phyloP scores from a whole-genome alignment of 768 basidiomycete species.

The Russula sp. region DNA sequence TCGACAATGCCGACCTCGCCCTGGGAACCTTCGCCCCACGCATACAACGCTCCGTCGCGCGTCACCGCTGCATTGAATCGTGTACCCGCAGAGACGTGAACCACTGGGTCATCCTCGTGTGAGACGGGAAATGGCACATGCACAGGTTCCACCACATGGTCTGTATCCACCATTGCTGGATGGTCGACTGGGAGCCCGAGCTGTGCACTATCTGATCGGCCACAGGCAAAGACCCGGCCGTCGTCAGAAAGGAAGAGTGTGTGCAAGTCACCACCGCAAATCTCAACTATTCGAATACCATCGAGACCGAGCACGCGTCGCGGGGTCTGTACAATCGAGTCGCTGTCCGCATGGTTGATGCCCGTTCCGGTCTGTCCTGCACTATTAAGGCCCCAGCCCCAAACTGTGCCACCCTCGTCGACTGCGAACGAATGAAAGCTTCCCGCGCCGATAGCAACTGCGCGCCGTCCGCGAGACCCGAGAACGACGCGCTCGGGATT shows the following conservation, averaged over 20 bases:
- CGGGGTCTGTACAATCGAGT: constrained; percentile 60
- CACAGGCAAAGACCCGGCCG: constrained; percentile 84
- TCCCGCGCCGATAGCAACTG: constrained; percentile 74
- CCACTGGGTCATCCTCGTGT: constrained; percentile 53
- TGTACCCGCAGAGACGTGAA: constrained; percentile 62
- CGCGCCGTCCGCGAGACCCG: constrained; percentile 60
- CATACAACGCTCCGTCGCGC: constrained; percentile 61
- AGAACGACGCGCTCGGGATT: constrained; percentile 82
- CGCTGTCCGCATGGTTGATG: constrained; percentile 43
- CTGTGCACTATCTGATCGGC: constrained; percentile 80
- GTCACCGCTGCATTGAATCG: constrained; percentile 75
- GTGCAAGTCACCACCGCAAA: constrained; percentile 84
- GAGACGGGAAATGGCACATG: constrained; percentile 60
- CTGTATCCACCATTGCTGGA: constrained; percentile 52
- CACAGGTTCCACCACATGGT: constrained; percentile 65
- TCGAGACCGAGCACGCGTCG: constrained; percentile 62
- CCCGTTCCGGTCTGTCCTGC: constrained; percentile 78
- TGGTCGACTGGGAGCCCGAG: constrained; percentile 76
- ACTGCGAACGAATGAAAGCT: constrained; percentile 89
- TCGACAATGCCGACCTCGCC: constrained; percentile 62
- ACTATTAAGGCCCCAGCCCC: constrained; percentile 95
- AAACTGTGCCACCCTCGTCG: constrained; percentile 76
- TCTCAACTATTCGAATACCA: constrained; percentile 59
- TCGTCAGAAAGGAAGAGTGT: constrained; percentile 81
- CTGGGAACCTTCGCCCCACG: constrained; percentile 78